A percentile compares a stretch with the other conserved stretches of the same genome.
These are phyloP conservation scores for Microsporum ferrugineum DNA, from an alignment of 2,329 filamentous ascomycete genomes.

Conservation along the genomic window DNA sequence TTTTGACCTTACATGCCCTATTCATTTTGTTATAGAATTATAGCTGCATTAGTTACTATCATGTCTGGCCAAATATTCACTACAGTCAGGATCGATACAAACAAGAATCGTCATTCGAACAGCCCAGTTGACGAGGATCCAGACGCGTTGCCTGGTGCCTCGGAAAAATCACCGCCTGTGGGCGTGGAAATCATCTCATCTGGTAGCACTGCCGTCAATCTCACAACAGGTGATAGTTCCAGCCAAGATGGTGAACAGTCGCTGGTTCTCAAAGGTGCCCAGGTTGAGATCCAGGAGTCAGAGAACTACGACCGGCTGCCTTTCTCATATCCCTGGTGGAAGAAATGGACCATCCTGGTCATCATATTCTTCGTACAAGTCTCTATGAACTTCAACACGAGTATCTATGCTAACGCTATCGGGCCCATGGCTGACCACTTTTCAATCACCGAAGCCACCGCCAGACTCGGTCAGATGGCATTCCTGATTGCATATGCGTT, in stretches of 20 bases:
- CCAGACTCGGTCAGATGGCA: slow-evolving; percentile 59
- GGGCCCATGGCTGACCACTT: slow-evolving; percentile 54
- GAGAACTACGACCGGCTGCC: slow-evolving; percentile 57
- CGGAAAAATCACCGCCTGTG: background rate
- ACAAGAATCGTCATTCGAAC: background rate
- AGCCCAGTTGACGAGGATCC: background rate
- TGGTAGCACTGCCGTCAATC: background rate
- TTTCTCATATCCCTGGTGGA: slow-evolving; percentile 48
- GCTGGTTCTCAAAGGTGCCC: background rate
- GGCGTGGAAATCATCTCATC: background rate
- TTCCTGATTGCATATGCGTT: slow-evolving; percentile 72
- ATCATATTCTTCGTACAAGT: slow-evolving; percentile 60
- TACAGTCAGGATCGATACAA: background rate
- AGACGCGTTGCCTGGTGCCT: background rate
- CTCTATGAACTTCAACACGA: slow-evolving; percentile 69
- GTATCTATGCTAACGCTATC: slow-evolving; percentile 58
- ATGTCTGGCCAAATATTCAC: background rate
- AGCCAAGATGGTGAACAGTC: background rate
- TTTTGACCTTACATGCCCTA: background rate
- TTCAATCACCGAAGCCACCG: slow-evolving; percentile 52
- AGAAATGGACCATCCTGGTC: slow-evolving; percentile 58
- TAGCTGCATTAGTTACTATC: background rate
- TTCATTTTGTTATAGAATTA: background rate
- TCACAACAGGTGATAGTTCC: too few species aligned
- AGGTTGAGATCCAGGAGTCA: slow-evolving; percentile 33